Conservation (phyloP, 2,329 filamentous ascomycete genomes). For the Myriosclerotinia scirpicola region DNA sequence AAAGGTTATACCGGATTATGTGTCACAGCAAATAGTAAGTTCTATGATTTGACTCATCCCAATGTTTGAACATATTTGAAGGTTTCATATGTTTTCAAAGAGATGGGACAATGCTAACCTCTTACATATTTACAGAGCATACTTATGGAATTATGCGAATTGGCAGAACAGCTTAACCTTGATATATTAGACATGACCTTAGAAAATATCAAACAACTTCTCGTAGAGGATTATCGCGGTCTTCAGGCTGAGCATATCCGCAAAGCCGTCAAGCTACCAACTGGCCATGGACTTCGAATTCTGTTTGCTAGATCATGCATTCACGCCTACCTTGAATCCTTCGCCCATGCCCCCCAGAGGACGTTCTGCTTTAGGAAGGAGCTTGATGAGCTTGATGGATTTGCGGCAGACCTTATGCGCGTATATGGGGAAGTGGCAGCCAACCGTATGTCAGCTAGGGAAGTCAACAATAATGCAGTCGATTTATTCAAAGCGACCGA, state of each 20-base stretch:
- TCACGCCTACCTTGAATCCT: not conserved
- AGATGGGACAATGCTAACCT: not conserved
- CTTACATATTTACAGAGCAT: not conserved
- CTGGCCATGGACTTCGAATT: not conserved
- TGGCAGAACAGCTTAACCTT: not conserved
- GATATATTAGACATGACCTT: not conserved
- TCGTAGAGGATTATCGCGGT: not conserved
- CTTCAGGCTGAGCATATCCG: not conserved
- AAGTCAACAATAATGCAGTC: too few species aligned
- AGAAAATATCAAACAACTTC: not conserved
- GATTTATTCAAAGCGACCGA: not conserved
- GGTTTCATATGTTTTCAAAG: not conserved
- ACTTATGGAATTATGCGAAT: not conserved
- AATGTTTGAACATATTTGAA: constrained; percentile 33
- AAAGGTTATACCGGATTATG: not conserved
- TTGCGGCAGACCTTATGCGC: constrained; percentile 23
- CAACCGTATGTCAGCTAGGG: not conserved
- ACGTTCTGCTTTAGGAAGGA: constrained; percentile 23
- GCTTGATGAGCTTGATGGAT: constrained; percentile 24
- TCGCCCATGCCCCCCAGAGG: not conserved
- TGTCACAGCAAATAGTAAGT: constrained; percentile 20
- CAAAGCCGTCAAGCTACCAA: not conserved
- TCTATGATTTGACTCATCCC: not conserved
- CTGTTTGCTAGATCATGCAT: constrained; percentile 3
- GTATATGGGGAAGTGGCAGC: not conserved